A percentile compares a stretch with the other conserved stretches of the same genome.
These are phyloP conservation scores for Rhizopogon vulgaris DNA, from an alignment of 768 basidiomycete genomes.

Conservation along the genomic window DNA sequence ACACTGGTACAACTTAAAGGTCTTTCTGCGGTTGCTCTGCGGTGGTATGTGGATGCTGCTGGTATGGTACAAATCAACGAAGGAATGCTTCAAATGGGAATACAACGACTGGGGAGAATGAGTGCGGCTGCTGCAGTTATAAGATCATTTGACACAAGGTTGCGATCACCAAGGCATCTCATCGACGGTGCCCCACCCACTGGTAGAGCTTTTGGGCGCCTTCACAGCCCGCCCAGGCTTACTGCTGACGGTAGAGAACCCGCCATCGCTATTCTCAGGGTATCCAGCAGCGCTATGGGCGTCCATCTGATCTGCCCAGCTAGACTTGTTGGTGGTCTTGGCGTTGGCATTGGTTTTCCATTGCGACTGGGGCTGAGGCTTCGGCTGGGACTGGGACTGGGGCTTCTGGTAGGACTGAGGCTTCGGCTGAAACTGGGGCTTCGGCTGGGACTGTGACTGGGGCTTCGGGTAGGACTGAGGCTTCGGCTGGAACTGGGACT, in stretches of 20 bases:
- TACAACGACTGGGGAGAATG: not conserved
- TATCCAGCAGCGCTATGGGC: conserved; percentile 7
- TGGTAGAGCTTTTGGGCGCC: conserved; percentile 12
- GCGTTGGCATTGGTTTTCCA: not conserved
- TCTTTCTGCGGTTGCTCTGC: not conserved
- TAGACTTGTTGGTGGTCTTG: conserved; percentile 3
- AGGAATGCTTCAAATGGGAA: not conserved
- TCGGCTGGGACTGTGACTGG: not conserved
- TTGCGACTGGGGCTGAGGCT: not conserved
- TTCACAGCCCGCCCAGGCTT: conserved; percentile 8
- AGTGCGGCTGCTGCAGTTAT: not conserved
- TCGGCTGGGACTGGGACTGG: not conserved
- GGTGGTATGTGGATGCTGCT: not conserved
- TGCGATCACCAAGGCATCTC: conserved; percentile 19
- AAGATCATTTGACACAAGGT: not conserved
- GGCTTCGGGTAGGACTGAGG: not conserved
- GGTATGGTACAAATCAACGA: not conserved
- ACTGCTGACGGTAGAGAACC: conserved; percentile 2
- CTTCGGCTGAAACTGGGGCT: not conserved
- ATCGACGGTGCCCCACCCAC: conserved; percentile 20
- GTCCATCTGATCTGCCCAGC: conserved; percentile 25
- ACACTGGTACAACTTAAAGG: not conserved
- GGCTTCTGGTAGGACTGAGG: no score
- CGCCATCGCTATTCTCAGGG: not conserved
- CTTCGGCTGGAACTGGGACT: not conserved